Conservation (phyloP, 306 rosid genomes). For the Acacia confusa region DNA sequence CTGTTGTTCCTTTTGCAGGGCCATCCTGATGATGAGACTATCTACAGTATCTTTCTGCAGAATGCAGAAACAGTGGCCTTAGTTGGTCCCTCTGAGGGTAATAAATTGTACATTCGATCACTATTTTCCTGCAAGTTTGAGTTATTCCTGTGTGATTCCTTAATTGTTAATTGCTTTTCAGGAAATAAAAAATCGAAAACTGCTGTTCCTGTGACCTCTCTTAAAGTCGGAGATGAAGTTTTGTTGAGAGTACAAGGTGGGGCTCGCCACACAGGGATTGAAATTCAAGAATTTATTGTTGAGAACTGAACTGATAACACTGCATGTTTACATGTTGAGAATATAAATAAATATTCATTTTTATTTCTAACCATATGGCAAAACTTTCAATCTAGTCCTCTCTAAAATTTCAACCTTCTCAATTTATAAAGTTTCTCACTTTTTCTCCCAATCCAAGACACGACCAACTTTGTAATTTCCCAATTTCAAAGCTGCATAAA, state of each 20-base stretch:
- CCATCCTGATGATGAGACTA: conserved; percentile 50
- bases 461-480: neutral
- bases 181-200: conserved; percentile 44
- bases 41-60: conserved; percentile 72
- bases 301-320: conserved; percentile 56
- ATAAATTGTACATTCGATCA: conserved; percentile 1
- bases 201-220: conserved; percentile 73
- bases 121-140: neutral
- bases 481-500: neutral
- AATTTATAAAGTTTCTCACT: neutral
- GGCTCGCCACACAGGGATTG: conserved; percentile 91
- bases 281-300: conserved; percentile 88
- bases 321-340: neutral
- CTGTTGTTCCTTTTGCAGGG: conserved; percentile 38
- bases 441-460: neutral
- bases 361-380: neutral
- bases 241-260: conserved; percentile 78
- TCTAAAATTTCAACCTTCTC: neutral
- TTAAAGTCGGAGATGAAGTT: conserved; percentile 76
- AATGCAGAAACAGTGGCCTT: conserved; percentile 91
- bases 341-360: neutral
- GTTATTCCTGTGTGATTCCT: conserved; percentile 13
- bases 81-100: conserved; percentile 66
- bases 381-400: neutral
- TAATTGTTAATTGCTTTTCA: conserved; percentile 31